Evolutionary conservation across 306 rosid genomes (phyloP).

Genomic region (Canavalia ensiformis): DNA sequence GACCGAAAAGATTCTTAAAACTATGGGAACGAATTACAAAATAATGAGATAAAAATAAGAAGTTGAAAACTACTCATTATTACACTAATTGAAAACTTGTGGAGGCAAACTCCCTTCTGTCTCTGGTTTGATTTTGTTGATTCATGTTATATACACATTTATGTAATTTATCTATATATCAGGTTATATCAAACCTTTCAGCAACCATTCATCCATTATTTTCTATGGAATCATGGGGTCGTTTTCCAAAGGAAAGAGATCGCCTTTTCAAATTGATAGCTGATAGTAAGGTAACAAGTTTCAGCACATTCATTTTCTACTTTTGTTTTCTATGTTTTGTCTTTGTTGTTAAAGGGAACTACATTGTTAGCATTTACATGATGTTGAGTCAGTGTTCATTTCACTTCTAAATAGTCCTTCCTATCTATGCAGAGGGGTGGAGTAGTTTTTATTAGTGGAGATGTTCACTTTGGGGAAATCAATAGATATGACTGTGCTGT

Average conservation of each 20-base stretch:
- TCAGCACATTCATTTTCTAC: constrained; percentile 10
- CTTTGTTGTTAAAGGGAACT: constrained; percentile 28
- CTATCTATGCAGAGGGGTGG: constrained; percentile 69
- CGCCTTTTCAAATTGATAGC: constrained; percentile 74
- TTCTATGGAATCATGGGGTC: constrained; percentile 82
- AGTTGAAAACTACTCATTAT: not conserved
- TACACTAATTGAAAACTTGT: constrained; percentile 17
- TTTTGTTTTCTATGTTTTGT: constrained; percentile 7
- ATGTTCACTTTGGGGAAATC: constrained; percentile 92
- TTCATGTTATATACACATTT: constrained; percentile 1
- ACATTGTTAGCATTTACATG: not conserved
- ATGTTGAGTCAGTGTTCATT: constrained; percentile 34
- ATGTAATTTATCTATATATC: constrained; percentile 44
- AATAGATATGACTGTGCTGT: constrained; percentile 79
- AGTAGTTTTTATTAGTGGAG: constrained; percentile 82
- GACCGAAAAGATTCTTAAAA: not conserved
- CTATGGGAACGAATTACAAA: not conserved
- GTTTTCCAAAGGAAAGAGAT: constrained; percentile 85
- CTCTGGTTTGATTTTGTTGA: constrained; percentile 26
- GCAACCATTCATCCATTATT: constrained; percentile 72
- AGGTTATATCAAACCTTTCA: constrained; percentile 87
- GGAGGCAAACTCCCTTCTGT: not conserved
- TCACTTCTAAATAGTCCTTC: constrained; percentile 42
- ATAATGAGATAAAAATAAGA: not conserved
- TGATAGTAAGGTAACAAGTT: constrained; percentile 69